A percentile compares a stretch with the other conserved stretches of the same genome.
These are phyloP conservation scores for Melaleuca quinquenervia DNA, from an alignment of 345 rosid species.

Conservation along the genomic window DNA sequence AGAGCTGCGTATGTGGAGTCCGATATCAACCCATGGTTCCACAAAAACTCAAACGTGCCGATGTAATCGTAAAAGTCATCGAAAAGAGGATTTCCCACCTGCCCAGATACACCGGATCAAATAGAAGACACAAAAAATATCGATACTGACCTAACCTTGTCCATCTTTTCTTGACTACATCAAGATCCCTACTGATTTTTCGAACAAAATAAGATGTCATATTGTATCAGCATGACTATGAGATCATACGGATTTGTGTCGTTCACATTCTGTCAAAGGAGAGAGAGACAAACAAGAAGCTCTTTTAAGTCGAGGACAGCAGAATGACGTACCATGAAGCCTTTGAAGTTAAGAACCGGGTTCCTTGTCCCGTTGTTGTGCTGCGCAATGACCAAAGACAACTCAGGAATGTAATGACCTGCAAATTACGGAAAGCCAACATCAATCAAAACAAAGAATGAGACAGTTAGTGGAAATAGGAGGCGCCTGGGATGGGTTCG, in stretches of 20 bases:
- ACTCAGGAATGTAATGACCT: constrained; percentile 87
- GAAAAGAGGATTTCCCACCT: constrained; percentile 56
- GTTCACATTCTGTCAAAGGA: not conserved
- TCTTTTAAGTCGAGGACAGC: not conserved
- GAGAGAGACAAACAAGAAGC: not conserved
- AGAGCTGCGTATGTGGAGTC: constrained; percentile 29
- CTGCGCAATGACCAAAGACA: constrained; percentile 41
- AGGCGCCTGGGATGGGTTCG: not conserved
- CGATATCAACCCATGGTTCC: constrained; percentile 61
- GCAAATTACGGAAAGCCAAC: not conserved
- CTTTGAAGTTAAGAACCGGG: constrained; percentile 54
- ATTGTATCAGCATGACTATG: not conserved
- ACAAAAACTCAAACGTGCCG: constrained; percentile 53
- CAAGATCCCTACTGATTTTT: not conserved
- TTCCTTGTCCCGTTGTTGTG: constrained; percentile 38
- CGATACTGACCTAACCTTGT: not conserved
- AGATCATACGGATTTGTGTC: not conserved
- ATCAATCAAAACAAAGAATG: not conserved
- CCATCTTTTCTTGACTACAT: not conserved
- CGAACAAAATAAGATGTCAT: not conserved
- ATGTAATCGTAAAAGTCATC: constrained; percentile 35
- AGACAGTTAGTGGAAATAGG: not conserved
- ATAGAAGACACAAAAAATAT: not conserved
- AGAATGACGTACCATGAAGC: constrained; percentile 46
- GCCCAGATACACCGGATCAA: not conserved